Percentiles rank a stretch among this genome's conserved stretches.
phyloP scores from a whole-genome alignment of 192 early-diverging fungal species.

The Chytriomyces confervae region DNA sequence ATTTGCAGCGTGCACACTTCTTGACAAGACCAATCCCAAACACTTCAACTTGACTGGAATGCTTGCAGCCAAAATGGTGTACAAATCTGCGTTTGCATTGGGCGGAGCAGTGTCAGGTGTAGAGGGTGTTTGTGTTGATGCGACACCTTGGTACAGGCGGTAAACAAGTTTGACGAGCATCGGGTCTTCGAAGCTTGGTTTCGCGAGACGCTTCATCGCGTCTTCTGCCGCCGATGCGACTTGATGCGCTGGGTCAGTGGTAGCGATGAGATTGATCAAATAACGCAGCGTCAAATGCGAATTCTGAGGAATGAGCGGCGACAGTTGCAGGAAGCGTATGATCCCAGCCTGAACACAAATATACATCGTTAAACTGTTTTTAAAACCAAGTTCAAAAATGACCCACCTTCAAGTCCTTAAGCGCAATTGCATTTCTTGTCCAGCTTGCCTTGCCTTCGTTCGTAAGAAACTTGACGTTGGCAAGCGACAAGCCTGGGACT shows the following conservation, averaged over 20 bases:
- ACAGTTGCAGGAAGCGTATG: conserved; percentile 38
- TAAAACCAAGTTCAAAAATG: conserved; percentile 15
- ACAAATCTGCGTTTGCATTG: background rate
- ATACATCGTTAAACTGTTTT: background rate
- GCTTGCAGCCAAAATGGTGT: background rate
- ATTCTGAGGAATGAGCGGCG: conserved; percentile 39
- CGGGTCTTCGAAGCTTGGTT: conserved; percentile 74
- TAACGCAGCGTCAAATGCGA: conserved; percentile 65
- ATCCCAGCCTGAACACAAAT: conserved; percentile 14
- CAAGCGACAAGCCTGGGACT: conserved; percentile 64
- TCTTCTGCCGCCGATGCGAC: conserved; percentile 77
- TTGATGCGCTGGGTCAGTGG: conserved; percentile 76
- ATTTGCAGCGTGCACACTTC: conserved; percentile 72
- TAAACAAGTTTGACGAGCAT: conserved; percentile 58
- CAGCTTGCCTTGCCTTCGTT: conserved; percentile 78
- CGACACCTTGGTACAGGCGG: conserved; percentile 65
- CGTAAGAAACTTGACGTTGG: conserved; percentile 64
- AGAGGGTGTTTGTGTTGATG: background rate
- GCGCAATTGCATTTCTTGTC: conserved; percentile 43
- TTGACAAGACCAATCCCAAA: conserved; percentile 64
- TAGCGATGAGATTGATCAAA: conserved; percentile 61
- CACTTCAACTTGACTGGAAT: conserved; percentile 18
- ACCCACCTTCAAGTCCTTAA: conserved; percentile 45
- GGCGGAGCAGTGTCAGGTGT: background rate
- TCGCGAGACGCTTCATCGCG: conserved; percentile 71